Base-by-base conservation (phyloP, 2,329 filamentous ascomycete species). In the Stenocarpella maydis region DNA sequence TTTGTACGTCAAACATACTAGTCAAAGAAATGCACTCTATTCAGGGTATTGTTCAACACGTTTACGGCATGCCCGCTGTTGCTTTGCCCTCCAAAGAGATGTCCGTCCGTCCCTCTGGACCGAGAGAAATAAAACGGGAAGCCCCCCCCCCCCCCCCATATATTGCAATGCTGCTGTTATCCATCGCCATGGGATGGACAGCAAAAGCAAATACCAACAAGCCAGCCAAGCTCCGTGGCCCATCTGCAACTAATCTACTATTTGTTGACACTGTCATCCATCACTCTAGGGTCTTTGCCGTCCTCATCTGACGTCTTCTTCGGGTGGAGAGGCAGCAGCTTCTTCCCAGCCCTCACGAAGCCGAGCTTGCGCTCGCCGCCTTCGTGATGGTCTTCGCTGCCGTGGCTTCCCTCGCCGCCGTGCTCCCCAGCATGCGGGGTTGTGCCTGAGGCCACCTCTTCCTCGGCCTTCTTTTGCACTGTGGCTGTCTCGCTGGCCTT, bases 341-440 rank as follows among this genome's bases (percentile, higher is more conserved):
- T 71, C 69, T 71, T 71, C 12, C 69, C 69, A 1, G 45, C 21
- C 63, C 43, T 69, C 8, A 55, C 26, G 8, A 71, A 69, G 5
- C 69, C 67, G 17, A 64, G 54, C n/a, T 52, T 26, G 19, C 31
- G 69, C 26, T 53, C 43, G 19, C 45, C n/a, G 19, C n/a, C 34
- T 37, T 37, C 41, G 5, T 55, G 43, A 19, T 41, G 7, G 9
- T n/a, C 12, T 12, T 21, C 34, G 39, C 54, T 26, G 7, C 24
- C 45, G 10, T 41, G 31, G n/a, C 37, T 19, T 50, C 21, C n/a
- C 6, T 41, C 8, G 4, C 4, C 43, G 10, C 24, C 37, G 34
- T n/a, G 17, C 17, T 28, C 26, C 9, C 24, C n/a, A n/a, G 21
- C 34, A 21, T 9, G 2, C 19, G 24, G 19, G 19, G n/a, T 39